Conservation (phyloP, 2,329 filamentous ascomycete species). For the Chaetomium sp. region DNA sequence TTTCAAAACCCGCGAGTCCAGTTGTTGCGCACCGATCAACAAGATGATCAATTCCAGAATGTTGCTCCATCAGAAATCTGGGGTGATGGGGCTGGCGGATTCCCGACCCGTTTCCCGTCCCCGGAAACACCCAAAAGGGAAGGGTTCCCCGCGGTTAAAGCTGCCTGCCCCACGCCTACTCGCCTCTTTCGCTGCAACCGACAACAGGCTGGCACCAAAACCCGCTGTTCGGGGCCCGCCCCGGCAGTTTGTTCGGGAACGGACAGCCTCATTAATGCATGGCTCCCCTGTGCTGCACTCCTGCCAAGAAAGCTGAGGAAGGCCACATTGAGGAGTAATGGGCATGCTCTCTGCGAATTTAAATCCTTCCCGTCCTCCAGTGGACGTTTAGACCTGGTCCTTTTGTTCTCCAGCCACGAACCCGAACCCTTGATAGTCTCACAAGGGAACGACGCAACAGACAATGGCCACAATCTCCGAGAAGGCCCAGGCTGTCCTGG, state of each 20-base stretch:
- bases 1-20: too few relatives aligned
- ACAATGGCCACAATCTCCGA: conserved; percentile 15
- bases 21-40: too few relatives aligned
- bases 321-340: not conserved
- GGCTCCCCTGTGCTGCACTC: not conserved
- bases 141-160: not conserved
- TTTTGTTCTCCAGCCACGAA: not conserved
- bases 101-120: not conserved
- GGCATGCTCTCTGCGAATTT: not conserved
- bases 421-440: not conserved
- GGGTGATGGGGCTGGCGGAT: not conserved
- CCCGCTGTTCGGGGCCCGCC: not conserved
- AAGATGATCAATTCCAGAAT: not conserved
- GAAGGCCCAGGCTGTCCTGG: not conserved
- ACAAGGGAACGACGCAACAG: not conserved
- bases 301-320: not conserved
- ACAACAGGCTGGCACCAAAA: not conserved
- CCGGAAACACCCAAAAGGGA: not conserved
- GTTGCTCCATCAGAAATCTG: not conserved
- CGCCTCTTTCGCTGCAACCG: not conserved
- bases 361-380: not conserved
- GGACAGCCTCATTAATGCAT: not conserved
- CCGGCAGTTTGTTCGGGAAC: not conserved
- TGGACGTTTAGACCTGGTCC: not conserved
- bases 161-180: not conserved